Percentiles rank a stretch among this genome's conserved stretches.
Conservation (phyloP, 768 basidiomycete genomes). For the Phaeotremella skinneri region DNA sequence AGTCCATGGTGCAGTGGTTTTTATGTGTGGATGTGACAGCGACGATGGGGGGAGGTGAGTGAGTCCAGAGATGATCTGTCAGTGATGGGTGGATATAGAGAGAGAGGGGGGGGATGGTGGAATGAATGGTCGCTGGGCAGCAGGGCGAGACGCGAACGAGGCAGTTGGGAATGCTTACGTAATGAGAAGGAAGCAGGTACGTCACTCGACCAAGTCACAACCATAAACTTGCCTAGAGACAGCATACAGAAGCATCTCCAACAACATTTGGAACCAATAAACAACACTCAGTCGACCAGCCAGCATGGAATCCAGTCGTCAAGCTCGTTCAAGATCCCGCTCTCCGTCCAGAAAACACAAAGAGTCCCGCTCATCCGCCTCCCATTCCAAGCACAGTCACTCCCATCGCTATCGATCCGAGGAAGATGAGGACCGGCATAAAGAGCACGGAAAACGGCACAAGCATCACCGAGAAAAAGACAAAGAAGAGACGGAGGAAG, state of each 20-base stretch:
- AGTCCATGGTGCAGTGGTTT: slow-evolving; percentile 38
- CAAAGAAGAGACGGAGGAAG: slow-evolving; percentile 40
- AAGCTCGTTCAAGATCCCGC: slow-evolving; percentile 6
- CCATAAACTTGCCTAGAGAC: slow-evolving; percentile 1
- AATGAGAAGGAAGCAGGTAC: neutral
- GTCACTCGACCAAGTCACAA: neutral
- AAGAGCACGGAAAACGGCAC: too few relatives aligned
- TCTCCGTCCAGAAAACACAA: slow-evolving; percentile 11
- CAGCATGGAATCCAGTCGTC: slow-evolving; percentile 13
- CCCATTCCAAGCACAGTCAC: neutral
- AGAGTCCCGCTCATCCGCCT: too few relatives aligned
- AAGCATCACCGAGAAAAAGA: slow-evolving; percentile 22
- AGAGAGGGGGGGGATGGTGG: neutral
- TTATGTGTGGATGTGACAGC: neutral
- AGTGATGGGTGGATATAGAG: neutral
- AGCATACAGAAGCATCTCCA: neutral
- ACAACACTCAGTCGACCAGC: neutral
- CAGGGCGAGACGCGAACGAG: neutral
- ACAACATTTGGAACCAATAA: slow-evolving; percentile 5
- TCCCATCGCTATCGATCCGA: neutral
- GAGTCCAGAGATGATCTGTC: neutral
- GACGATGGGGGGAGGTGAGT: neutral
- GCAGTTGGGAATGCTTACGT: neutral
- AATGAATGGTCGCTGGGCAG: neutral
- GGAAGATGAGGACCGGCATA: neutral